Base-by-base conservation (phyloP, 306 rosid species). In the Medicago ruthenica region DNA sequence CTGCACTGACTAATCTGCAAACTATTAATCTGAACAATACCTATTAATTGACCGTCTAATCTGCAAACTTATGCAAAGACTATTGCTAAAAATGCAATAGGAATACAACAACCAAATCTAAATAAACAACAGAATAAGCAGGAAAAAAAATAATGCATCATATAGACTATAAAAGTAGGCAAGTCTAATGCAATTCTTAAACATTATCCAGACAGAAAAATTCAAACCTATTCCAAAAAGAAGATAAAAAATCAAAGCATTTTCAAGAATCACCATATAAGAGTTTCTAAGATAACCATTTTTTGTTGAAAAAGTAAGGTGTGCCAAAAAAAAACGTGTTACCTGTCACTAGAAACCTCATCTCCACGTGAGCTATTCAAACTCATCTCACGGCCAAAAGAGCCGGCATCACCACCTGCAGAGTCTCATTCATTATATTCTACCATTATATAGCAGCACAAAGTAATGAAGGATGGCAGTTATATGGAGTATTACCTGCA, bases 271-370 rank as follows among this genome's bases (percentile, higher is more conserved):
- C 14, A 58, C 47, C 17, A 36, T 12, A 36, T 8, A 2, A n/a
- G 20, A 17, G 36, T 16, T 36, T 16, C 48, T 65, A 18, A 21
- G 41, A n/a, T 27, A 60, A 21, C 44, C 68, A 47, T 17, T 36
- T 42, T 34, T 58, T 42, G 36, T 21, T 61, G 24, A 44, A 59
- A 44, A 45, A 10, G 69, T 3, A 64, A 31, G 39, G 58, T 14
- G 51, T 36, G 36, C 12, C 48, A 39, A 60, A 65, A 36, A 36
- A 36, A 41, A 14, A n/a, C n/a, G 9, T 22, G 9, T 22, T 87
- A 89, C 94, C 94, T 85, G 57, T 86, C 94, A 78, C 70, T 80
- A 65, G 83, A 83, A 87, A 80, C 83, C 57, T 87, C 91, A 48
- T 84, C 89, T 76, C 70, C 82, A 17, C 84, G 87, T 9, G 82